phyloP scores from a whole-genome alignment of 176 grass and related monocot genomes.

The Zoysia japonica region DNA sequence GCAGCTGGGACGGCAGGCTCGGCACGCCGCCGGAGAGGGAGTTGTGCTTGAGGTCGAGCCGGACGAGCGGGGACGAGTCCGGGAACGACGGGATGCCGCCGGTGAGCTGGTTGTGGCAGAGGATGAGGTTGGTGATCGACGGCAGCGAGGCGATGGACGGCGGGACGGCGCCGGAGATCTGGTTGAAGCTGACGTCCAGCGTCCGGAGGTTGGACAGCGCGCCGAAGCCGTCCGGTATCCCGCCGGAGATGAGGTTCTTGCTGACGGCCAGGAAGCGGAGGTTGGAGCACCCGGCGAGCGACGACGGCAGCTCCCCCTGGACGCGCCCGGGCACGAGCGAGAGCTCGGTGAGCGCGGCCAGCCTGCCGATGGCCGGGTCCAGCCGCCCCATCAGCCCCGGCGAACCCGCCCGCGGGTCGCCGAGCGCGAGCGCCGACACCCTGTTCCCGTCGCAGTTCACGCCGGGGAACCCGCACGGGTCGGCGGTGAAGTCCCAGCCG shows the following conservation, averaged over 20 bases:
- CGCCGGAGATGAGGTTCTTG: slow-evolving; percentile 88
- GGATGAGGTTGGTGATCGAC: slow-evolving; percentile 69
- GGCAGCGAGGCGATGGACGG: slow-evolving; percentile 57
- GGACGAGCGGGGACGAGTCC: slow-evolving; percentile 62
- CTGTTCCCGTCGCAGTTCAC: slow-evolving; percentile 68
- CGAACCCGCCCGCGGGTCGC: slow-evolving; percentile 82
- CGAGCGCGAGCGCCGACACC: slow-evolving; percentile 69
- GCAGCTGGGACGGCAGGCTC: slow-evolving; percentile 48
- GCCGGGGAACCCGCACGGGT: slow-evolving; percentile 83
- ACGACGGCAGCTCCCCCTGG: slow-evolving; percentile 53
- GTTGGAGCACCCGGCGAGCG: slow-evolving; percentile 48
- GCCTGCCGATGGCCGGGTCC: slow-evolving; percentile 62
- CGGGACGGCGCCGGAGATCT: slow-evolving; percentile 65
- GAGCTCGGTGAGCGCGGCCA: slow-evolving; percentile 74
- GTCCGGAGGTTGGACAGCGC: slow-evolving; percentile 71
- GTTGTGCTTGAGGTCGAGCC: slow-evolving; percentile 86
- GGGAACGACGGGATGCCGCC: slow-evolving; percentile 66
- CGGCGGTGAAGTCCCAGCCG: slow-evolving; percentile 85
- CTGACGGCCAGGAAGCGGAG: slow-evolving; percentile 89
- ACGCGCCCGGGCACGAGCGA: slow-evolving; percentile 89
- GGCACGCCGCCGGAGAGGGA: slow-evolving; percentile 58
- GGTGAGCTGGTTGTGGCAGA: slow-evolving; percentile 82
- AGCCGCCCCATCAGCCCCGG: slow-evolving; percentile 70
- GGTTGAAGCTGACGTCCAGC: slow-evolving; percentile 95
- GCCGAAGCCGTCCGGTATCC: slow-evolving; percentile 55